Conservation (phyloP, 306 rosid genomes). For the Lithocarpus polystachyus region DNA sequence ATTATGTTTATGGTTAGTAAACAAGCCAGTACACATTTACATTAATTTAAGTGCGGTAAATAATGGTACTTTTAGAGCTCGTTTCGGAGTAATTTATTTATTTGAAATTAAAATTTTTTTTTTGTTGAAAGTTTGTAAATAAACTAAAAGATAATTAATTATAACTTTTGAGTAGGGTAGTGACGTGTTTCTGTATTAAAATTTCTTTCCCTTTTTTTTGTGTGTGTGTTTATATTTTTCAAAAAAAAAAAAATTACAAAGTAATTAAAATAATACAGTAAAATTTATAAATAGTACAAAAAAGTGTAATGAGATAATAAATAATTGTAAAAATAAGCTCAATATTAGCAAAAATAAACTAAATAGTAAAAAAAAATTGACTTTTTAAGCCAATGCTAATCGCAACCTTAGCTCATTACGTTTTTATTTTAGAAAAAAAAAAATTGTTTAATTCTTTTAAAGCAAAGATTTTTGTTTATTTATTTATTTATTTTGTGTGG, state of each 20-base stretch:
- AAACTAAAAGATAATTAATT: too few species aligned
- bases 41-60: not conserved
- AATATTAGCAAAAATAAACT: too few species aligned
- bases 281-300: accelerated
- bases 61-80: not conserved
- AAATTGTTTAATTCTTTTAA: not conserved
- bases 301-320: accelerated
- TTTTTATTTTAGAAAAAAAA: too few species aligned
- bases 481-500: too few species aligned
- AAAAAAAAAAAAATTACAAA: too few species aligned
- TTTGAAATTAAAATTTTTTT: accelerated
- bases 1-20: not conserved
- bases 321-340: accelerated
- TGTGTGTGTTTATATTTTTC: too few species aligned
- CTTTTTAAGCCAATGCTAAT: too few species aligned
- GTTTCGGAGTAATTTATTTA: too few species aligned
- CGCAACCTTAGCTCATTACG: not conserved
- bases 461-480: not conserved
- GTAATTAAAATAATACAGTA: accelerated
- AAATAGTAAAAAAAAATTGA: accelerated
- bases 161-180: too few species aligned
- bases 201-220: too few species aligned
- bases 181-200: too few species aligned
- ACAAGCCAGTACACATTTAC: not conserved
- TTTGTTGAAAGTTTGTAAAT: too few species aligned